Evolutionary conservation across 805 yeast genomes (phyloP).

Genomic region (Starmerella davenportii): DNA sequence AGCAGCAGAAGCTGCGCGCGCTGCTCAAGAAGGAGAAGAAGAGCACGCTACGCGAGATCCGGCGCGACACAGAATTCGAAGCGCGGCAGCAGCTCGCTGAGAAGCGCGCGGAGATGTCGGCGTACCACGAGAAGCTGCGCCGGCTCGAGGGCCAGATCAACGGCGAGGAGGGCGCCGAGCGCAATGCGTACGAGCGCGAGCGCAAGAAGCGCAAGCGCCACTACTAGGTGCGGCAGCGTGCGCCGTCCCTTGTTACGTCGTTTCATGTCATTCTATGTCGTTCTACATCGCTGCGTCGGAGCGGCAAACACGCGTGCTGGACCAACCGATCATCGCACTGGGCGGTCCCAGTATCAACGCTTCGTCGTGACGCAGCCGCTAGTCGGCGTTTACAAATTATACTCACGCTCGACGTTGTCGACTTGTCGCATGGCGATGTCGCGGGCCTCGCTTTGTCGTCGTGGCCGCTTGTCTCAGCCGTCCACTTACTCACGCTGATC

Average conservation of each 20-base stretch:
- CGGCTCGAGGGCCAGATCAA: slow-evolving; percentile 68
- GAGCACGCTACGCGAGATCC: slow-evolving; percentile 68
- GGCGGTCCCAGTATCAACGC: no score
- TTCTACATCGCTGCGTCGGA: background rate
- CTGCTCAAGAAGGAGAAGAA: slow-evolving; percentile 85
- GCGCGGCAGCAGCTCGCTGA: slow-evolving; percentile 70
- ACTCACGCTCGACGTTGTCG: no score
- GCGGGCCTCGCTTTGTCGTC: no score
- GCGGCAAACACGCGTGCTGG: background rate
- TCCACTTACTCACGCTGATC: no score
- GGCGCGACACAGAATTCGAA: slow-evolving; percentile 73
- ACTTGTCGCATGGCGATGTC: no score
- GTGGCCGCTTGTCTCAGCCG: no score
- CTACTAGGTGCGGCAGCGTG: background rate
- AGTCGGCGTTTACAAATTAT: no score
- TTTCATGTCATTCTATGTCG: background rate
- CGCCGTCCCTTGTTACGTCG: background rate
- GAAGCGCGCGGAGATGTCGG: slow-evolving; percentile 56
- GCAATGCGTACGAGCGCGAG: slow-evolving; percentile 80
- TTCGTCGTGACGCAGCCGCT: no score
- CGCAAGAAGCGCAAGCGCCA: slow-evolving; percentile 32
- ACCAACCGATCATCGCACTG: background rate
- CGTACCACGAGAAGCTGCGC: slow-evolving; percentile 81
- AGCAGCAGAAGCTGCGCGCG: slow-evolving; percentile 61
- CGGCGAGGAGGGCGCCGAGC: slow-evolving; percentile 88